These are phyloP conservation scores for Coniella lustricola DNA, from an alignment of 2,329 filamentous ascomycete genomes.

Conservation along the genomic window DNA sequence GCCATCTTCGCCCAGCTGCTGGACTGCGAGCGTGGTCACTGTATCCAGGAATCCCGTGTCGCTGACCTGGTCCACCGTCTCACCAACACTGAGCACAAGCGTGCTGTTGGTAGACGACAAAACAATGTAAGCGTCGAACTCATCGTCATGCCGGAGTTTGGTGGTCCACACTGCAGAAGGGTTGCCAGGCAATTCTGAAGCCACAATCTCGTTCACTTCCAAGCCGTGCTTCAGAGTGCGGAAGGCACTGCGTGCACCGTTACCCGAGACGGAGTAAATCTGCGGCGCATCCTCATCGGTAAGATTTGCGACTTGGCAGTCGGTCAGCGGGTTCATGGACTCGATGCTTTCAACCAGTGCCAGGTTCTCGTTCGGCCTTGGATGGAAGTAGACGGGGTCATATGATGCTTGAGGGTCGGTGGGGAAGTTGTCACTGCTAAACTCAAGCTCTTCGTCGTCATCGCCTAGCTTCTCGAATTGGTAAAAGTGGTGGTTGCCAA, in stretches of 20 bases:
- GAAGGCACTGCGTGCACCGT: conserved; percentile 82
- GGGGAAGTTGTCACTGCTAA: conserved; percentile 74
- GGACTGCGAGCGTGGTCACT: conserved; percentile 83
- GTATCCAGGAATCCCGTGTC: conserved; percentile 88
- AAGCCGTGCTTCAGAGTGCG: conserved; percentile 87
- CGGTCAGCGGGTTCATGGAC: conserved; percentile 84
- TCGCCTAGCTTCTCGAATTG: conserved; percentile 97
- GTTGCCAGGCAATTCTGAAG: conserved; percentile 82
- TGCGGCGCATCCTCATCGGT: conserved; percentile 91
- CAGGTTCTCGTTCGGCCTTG: conserved; percentile 72
- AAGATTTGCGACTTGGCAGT: conserved; percentile 86
- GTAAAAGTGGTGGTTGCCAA: conserved; percentile 89
- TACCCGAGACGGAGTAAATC: conserved; percentile 88
- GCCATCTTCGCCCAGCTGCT: conserved; percentile 88
- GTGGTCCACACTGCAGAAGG: conserved; percentile 93
- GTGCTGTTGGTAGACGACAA: conserved; percentile 87
- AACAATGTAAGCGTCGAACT: conserved; percentile 93
- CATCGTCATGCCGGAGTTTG: conserved; percentile 71
- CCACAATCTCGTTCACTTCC: conserved; percentile 91
- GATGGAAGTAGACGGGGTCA: conserved; percentile 77
- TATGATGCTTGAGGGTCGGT: conserved; percentile 66
- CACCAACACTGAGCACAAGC: conserved; percentile 87
- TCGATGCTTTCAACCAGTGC: conserved; percentile 78
- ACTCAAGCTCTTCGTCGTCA: conserved; percentile 85
- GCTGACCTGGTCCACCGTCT: conserved; percentile 91